Base-by-base conservation (phyloP, 495 filamentous ascomycete species). In the Aspergillus carlsbadensis region DNA sequence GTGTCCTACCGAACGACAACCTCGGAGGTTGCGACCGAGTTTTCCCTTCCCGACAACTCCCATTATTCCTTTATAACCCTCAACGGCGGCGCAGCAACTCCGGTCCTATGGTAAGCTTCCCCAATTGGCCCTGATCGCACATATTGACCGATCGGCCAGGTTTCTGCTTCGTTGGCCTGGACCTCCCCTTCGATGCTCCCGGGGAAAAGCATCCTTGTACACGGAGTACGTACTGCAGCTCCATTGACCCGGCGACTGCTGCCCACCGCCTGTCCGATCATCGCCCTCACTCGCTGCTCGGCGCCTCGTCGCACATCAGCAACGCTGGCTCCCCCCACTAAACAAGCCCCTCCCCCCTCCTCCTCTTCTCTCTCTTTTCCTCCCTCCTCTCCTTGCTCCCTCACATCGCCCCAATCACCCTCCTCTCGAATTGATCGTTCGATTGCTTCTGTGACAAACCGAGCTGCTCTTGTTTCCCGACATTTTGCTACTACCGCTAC, bases 241-340 rank as follows among this genome's bases (percentile, higher is more conserved):
- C 69, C 67, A 60, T 73, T 72, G 56, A 69, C 57, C 70, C 73
- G 70, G 69, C 54, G 35, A 49, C 33, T 54, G 52, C 64, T 71
- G 63, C 66, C 72, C 72, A 73, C 72, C 70, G 72, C 69, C 68
- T 68, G 46, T 63, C 65, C 68, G 61, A 62, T 56, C n/a, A 35
- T 61, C 51, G 54, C 59, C 56, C 61, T 59, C 50, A 57, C 54
- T 67, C 54, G 57, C 60, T 60, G 53, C 44, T 61, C 40, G 45
- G 68, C 70, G 59, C 60, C 41, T 54, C 41, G 57, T 61, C 71
- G 70, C 70, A 71, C 71, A 70, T 71, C 72, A 60, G 68, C 66
- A 68, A 69, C 64, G 54, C 58, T 73, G 71, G 71, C 70, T 67
- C 72, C 72, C 72, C 72, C 71, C 71, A 71, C 75, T 63, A 74